Base-by-base conservation (phyloP, 495 filamentous ascomycete species). In the Xylaria grammica region DNA sequence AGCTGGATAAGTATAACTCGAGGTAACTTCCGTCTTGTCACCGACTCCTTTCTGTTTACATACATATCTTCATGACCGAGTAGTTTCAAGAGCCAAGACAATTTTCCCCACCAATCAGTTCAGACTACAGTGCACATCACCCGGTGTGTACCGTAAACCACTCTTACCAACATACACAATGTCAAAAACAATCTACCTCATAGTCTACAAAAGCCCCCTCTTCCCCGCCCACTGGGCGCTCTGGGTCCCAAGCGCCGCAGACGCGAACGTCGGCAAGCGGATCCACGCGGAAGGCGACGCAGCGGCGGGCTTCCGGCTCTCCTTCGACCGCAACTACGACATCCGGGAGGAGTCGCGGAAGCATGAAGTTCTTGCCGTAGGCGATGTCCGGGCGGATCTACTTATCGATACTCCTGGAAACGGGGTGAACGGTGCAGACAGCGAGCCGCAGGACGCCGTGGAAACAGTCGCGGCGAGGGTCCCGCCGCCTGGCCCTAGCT, bases 161-260 rank as follows among this genome's bases (percentile, higher is more conserved):
- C n/a, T n/a, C n/a, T n/a, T n/a, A n/a, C n/a, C n/a, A n/a, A n/a
- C n/a, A n/a, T n/a, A n/a, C n/a, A n/a, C n/a, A 71, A 64, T 63
- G 45, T n/a, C 46, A 32, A 53, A 60, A 52, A 67, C 42, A 17
- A 42, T 51, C 19, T 51, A 66, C 42, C 64, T 60, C 32, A 66
- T 65, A 29, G 46, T 58, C 20, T 58, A 58, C 26, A 58, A 58
- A 13, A 58, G 26, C 38, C 54, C 54, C 0, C 26, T 65, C n/a
- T 65, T 67, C 63, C 38, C 54, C 52, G 54, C 54, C 3, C 54
- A 58, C 38, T 58, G 54, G 54, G 54, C 54, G 1, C 15, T 58
- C 11, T 58, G 54, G 54, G 38, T 45, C 22, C 54, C 54, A 2
- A 44, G 38, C 54, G 15, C 29, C 27, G 36, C 22, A 11, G 40